These are phyloP conservation scores for Fragilariopsis cylindrus DNA, from an alignment of 108 stramenopile genomes.

Conservation along the genomic window DNA sequence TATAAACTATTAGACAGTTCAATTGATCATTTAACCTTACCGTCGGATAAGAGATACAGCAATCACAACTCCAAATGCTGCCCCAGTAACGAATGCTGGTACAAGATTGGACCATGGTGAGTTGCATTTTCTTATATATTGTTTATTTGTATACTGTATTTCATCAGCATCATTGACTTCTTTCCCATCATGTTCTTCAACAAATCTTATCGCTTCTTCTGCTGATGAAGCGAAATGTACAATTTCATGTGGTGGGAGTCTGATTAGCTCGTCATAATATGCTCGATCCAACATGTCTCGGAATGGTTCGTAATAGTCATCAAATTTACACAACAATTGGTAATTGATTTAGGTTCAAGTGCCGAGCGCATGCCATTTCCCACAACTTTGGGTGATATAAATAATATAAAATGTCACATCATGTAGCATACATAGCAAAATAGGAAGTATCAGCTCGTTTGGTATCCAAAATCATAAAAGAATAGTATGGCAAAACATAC, in stretches of 20 bases:
- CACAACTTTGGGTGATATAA: slow-evolving; percentile 44
- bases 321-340: slow-evolving; percentile 89
- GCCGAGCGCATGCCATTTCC: slow-evolving; percentile 91
- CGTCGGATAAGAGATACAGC: background rate
- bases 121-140: background rate
- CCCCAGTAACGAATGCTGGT: slow-evolving; percentile 11
- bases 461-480: slow-evolving; percentile 14
- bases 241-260: slow-evolving; percentile 65
- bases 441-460: background rate
- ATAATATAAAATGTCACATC: too few species aligned
- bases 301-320: slow-evolving; percentile 85
- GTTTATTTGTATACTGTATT: background rate
- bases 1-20: too few species aligned
- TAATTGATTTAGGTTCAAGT: slow-evolving; percentile 62
- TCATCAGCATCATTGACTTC: slow-evolving; percentile 5
- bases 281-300: slow-evolving; percentile 66
- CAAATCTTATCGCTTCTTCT: slow-evolving; percentile 57
- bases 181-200: slow-evolving; percentile 25
- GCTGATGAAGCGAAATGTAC: slow-evolving; percentile 74
- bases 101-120: background rate
- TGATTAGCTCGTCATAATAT: slow-evolving; percentile 64
- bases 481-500: background rate
- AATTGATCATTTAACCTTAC: background rate
- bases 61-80: slow-evolving; percentile 6
- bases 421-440: slow-evolving; percentile 6